phyloP scores from a whole-genome alignment of 805 yeast genomes.

The Jamesozyma lodderae region DNA sequence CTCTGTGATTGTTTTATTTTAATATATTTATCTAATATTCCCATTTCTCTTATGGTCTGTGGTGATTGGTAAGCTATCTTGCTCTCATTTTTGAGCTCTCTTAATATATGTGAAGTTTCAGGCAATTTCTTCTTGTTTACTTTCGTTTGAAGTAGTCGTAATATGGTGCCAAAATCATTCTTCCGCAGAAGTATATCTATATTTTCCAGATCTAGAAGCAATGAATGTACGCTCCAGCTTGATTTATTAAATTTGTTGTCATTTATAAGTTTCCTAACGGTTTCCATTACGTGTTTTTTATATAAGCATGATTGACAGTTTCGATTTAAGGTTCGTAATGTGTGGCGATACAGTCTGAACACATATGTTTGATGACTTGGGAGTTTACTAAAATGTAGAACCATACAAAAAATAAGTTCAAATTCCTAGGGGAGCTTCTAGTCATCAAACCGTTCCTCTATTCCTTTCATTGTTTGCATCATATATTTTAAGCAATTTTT shows the following conservation, averaged over 20 bases:
- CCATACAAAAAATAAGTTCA: too few relatives aligned
- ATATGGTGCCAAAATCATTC: too few relatives aligned
- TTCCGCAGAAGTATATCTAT: too few relatives aligned
- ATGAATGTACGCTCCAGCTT: slow-evolving; percentile 17
- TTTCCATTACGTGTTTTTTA: neutral
- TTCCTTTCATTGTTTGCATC: neutral
- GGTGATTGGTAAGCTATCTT: slow-evolving; percentile 9
- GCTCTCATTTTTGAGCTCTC: neutral
- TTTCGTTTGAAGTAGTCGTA: too few relatives aligned
- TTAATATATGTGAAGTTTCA: neutral
- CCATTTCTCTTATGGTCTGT: slow-evolving; percentile 8
- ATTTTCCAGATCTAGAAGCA: slow-evolving; percentile 9
- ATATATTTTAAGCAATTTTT: too few relatives aligned
- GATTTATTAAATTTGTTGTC: slow-evolving; percentile 20
- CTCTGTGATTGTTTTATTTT: slow-evolving; percentile 8
- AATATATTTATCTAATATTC: slow-evolving; percentile 14
- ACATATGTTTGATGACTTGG: slow-evolving; percentile 2
- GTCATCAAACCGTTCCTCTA: neutral
- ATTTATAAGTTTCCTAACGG: neutral
- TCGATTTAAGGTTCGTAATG: neutral
- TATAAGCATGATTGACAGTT: slow-evolving; percentile 1
- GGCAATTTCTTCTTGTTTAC: neutral
- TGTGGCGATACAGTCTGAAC: slow-evolving; percentile 1
- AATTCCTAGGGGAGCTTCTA: too few relatives aligned
- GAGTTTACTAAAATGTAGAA: neutral